Evolutionary conservation across 352 stramenopile genomes (phyloP).

Genomic region (Saprolegnia parasitica): DNA sequence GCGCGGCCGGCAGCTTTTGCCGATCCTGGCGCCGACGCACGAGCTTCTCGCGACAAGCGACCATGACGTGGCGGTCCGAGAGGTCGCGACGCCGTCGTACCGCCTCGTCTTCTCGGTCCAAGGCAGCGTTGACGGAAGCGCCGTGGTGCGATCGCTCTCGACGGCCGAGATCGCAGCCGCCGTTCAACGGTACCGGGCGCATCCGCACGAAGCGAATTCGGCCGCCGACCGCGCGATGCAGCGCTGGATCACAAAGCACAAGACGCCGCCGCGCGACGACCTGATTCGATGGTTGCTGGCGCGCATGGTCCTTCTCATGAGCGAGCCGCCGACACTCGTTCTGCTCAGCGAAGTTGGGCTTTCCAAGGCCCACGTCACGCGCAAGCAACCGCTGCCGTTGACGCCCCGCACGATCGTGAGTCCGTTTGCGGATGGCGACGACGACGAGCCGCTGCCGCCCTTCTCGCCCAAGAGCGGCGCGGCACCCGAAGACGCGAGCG

Average conservation of each 20-base stretch:
- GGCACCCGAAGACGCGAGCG: neutral
- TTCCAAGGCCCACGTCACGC: conserved; percentile 3
- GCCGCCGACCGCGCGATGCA: conserved; percentile 1
- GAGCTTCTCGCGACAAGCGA: no score
- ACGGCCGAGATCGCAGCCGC: neutral
- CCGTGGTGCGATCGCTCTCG: neutral
- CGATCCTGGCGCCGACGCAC: neutral
- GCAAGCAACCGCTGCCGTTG: neutral
- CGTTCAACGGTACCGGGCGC: neutral
- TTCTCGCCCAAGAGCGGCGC: neutral
- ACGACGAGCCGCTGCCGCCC: neutral
- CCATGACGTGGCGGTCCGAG: neutral
- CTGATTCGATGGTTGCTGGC: conserved; percentile 53
- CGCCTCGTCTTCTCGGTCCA: neutral
- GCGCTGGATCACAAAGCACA: conserved; percentile 7
- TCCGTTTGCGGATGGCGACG: no score
- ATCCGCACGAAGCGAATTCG: neutral
- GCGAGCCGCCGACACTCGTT: conserved; percentile 5
- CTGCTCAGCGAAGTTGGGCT: neutral
- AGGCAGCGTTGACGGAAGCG: no score
- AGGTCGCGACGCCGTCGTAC: neutral
- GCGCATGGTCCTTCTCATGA: conserved; percentile 39
- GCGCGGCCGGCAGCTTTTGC: neutral
- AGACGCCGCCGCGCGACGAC: conserved; percentile 43
- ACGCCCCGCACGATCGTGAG: neutral